Evolutionary conservation across 441 rosid species (phyloP), one percentile per base, ranked within the genome.

Genomic region (Erodium texanum): DNA sequence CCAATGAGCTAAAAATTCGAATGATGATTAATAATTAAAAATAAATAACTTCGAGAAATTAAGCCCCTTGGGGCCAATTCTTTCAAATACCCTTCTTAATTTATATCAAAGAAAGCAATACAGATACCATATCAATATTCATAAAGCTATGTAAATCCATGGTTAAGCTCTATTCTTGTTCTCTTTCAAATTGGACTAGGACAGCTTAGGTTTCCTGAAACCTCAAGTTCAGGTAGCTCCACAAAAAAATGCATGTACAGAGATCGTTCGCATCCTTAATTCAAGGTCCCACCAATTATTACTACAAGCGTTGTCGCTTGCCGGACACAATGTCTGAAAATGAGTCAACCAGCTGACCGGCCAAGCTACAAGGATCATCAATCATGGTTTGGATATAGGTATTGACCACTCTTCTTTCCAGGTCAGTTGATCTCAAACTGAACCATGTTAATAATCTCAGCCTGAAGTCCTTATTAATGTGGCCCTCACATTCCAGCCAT

Each of bases 401-500:
- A 48, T 68, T 64, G 19, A 73, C 68, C 52, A 64, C 74, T 65
- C 74, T 64, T 5, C 68, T 24, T 62, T 71, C 74, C n/a, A 50
- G 74, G 16, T 71, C 74, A 0, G 64, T 32, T 7, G 74, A 65
- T n/a, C 69, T 19, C 45, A 71, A 56, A 22, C 74, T 65, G 58
- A 71, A 65, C 74, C 74, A 71, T 4, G 74, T 71, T 18, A 71
- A 29, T 50, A 71, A 71, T 23, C 50, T 71, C 20, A 71, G 62
- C 56, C 74, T 52, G 15, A 71, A 71, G 4, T 71, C 65, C 56
- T 34, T 23, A 5, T 27, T 23, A 10, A 70, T 48, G 61, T 54
- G 87, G 45, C 97, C 96, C 73, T 76, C 89, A 34, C 96, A 78
- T 81, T 95, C 99, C 62, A 95, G 83, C 89, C 89, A 85, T 66